Conservation (phyloP, 306 rosid genomes). For the Quercus robur region DNA sequence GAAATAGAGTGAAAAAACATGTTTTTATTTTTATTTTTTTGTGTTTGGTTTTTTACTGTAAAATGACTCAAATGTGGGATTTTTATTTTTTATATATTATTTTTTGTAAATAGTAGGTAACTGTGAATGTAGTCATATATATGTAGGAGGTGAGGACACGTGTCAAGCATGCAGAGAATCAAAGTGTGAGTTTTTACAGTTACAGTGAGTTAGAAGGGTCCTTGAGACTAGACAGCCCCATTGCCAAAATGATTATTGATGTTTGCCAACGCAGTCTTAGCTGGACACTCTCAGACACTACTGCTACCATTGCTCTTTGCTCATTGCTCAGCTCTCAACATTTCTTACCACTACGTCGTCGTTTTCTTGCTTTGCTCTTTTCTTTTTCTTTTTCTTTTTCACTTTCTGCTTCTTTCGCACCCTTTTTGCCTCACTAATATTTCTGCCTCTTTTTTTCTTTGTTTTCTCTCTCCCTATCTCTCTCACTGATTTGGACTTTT, state of each 20-base stretch:
- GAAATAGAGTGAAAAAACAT: neutral
- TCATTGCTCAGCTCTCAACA: neutral
- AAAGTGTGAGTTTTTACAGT: neutral
- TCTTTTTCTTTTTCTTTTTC: neutral
- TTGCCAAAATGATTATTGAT: constrained; percentile 39
- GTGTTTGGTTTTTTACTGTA: neutral
- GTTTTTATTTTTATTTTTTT: neutral
- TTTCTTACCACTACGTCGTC: constrained; percentile 21
- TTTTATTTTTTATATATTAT: neutral
- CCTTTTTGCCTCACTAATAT: neutral
- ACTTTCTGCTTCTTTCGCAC: neutral
- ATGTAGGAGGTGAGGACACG: constrained; percentile 29
- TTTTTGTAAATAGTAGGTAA: neutral
- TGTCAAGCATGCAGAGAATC: constrained; percentile 50
- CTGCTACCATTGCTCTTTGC: too few species aligned
- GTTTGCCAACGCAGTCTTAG: constrained; percentile 56
- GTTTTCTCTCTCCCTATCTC: too few species aligned
- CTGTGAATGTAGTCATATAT: neutral
- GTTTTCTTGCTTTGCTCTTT: neutral
- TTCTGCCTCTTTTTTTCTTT: neutral
- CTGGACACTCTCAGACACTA: constrained; percentile 30
- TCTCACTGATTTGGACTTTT: too few species aligned
- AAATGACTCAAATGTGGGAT: neutral
- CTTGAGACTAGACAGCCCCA: neutral
- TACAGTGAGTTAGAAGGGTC: neutral